A percentile compares a stretch with the other conserved stretches of the same genome.
Evolutionary conservation across 2,329 filamentous ascomycete species (phyloP).

Genomic region (Monosporascus cannonballus): DNA sequence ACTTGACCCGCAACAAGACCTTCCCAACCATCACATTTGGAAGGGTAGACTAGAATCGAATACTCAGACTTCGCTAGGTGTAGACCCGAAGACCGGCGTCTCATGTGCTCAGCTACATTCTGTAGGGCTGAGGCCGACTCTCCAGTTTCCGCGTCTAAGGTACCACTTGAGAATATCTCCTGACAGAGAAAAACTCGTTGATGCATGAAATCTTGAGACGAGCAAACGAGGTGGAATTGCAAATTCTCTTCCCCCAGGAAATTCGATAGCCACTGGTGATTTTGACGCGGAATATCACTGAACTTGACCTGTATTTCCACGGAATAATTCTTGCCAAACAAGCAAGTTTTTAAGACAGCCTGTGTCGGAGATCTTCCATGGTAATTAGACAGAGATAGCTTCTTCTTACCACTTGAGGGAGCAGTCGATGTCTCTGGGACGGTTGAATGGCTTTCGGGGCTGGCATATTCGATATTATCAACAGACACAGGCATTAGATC

Average conservation of each 20-base stretch:
- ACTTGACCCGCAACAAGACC: constrained; percentile 7
- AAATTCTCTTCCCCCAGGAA: constrained; percentile 18
- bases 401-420: constrained; percentile 6
- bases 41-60: constrained; percentile 25
- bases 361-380: constrained; percentile 19
- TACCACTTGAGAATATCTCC: constrained; percentile 16
- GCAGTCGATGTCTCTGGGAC: not conserved
- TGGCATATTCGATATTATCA: constrained; percentile 15
- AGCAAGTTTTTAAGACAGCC: constrained; percentile 15
- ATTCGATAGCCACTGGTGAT: constrained; percentile 15
- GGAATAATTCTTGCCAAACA: constrained; percentile 17
- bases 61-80: constrained; percentile 19
- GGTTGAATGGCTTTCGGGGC: constrained; percentile 8
- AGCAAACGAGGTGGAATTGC: constrained; percentile 16
- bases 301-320: constrained; percentile 18
- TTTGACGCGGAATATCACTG: constrained; percentile 16
- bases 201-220: constrained; percentile 17
- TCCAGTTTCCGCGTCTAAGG: constrained; percentile 9
- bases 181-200: constrained; percentile 8
- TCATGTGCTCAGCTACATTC: constrained; percentile 18
- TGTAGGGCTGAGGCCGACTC: constrained; percentile 9
- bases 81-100: constrained; percentile 13
- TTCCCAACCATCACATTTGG: constrained; percentile 16
- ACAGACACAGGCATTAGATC: constrained; percentile 3
- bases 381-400: constrained; percentile 17